phyloP scores from a whole-genome alignment of 2,329 filamentous ascomycete species.

The Colletotrichum theobromicola region DNA sequence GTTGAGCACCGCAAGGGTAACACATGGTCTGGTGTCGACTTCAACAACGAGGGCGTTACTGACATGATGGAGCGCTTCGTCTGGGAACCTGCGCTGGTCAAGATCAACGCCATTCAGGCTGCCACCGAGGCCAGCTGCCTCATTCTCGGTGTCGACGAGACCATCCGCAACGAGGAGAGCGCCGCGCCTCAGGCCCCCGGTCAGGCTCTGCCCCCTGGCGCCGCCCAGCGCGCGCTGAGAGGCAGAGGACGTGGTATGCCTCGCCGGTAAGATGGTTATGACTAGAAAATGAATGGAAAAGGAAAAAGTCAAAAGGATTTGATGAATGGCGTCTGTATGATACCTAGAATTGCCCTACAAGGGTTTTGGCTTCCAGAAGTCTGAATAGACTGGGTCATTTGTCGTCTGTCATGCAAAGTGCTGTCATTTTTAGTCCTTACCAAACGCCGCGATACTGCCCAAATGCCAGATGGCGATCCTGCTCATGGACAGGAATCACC shows the following conservation, averaged over 20 bases:
- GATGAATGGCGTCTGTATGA: slow-evolving; percentile 25
- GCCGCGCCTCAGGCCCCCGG: slow-evolving; percentile 81
- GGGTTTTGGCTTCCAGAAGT: slow-evolving; percentile 20
- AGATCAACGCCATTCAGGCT: slow-evolving; percentile 96
- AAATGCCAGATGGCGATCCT: not conserved
- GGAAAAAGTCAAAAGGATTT: slow-evolving; percentile 18
- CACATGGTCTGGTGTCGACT: slow-evolving; percentile 96
- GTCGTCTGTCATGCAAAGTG: slow-evolving; percentile 1
- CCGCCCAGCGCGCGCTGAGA: slow-evolving; percentile 86
- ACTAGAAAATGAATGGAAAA: slow-evolving; percentile 24
- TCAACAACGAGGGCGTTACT: slow-evolving; percentile 86
- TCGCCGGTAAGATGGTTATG: slow-evolving; percentile 60
- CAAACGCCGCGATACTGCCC: not conserved
- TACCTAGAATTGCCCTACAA: slow-evolving; percentile 21
- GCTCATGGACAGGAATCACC: no score
- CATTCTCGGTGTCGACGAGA: slow-evolving; percentile 97
- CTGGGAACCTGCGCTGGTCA: slow-evolving; percentile 95
- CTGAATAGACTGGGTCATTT: slow-evolving; percentile 23
- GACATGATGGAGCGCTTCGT: slow-evolving; percentile 97
- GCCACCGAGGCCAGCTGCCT: slow-evolving; percentile 94
- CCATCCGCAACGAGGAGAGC: slow-evolving; percentile 97
- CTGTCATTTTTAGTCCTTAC: not conserved
- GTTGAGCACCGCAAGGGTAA: slow-evolving; percentile 95
- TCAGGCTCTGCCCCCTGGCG: slow-evolving; percentile 76
- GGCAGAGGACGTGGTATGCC: slow-evolving; percentile 90